Percentiles rank a stretch among this genome's conserved stretches.
phyloP scores from a whole-genome alignment of 148 eudicot species.

The Rhododendron ferrugineum region DNA sequence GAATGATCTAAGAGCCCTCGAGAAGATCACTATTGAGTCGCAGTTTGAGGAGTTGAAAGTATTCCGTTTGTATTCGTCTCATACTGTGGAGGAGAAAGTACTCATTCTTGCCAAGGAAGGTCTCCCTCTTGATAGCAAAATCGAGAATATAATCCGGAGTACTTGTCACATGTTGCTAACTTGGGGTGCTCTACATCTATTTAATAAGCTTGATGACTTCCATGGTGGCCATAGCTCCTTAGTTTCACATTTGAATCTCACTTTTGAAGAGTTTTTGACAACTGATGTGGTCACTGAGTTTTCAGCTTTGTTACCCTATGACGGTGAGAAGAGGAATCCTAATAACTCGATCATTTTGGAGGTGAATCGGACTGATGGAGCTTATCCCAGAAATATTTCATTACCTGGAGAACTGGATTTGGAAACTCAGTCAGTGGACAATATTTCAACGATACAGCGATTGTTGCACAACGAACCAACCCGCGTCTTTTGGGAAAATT shows the following conservation, averaged over 20 bases:
- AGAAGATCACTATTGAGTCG: constrained; percentile 54
- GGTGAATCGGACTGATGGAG: constrained; percentile 22
- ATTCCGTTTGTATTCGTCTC: constrained; percentile 56
- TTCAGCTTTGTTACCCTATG: constrained; percentile 25
- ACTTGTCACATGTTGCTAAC: constrained; percentile 50
- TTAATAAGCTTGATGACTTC: constrained; percentile 52
- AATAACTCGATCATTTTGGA: constrained; percentile 10
- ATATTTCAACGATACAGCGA: constrained; percentile 3
- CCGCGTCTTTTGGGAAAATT: constrained; percentile 26
- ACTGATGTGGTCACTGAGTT: constrained; percentile 52
- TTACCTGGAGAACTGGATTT: constrained; percentile 33
- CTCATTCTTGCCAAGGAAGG: constrained; percentile 62
- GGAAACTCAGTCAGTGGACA: constrained; percentile 3
- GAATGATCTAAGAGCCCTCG: constrained; percentile 58
- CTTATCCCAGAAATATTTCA: constrained; percentile 15
- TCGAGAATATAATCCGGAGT: constrained; percentile 24
- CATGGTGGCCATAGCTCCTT: constrained; percentile 16
- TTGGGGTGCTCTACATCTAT: constrained; percentile 68
- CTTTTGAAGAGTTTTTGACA: constrained; percentile 26
- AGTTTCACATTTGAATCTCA: constrained; percentile 17
- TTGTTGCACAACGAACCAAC: constrained; percentile 13
- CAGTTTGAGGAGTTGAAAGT: constrained; percentile 51
- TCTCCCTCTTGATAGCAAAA: constrained; percentile 32
- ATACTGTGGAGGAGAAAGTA: constrained; percentile 68
- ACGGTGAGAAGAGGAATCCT: constrained; percentile 4